Conservation (phyloP, 2,329 filamentous ascomycete species). For the Diplodia mutila region DNA sequence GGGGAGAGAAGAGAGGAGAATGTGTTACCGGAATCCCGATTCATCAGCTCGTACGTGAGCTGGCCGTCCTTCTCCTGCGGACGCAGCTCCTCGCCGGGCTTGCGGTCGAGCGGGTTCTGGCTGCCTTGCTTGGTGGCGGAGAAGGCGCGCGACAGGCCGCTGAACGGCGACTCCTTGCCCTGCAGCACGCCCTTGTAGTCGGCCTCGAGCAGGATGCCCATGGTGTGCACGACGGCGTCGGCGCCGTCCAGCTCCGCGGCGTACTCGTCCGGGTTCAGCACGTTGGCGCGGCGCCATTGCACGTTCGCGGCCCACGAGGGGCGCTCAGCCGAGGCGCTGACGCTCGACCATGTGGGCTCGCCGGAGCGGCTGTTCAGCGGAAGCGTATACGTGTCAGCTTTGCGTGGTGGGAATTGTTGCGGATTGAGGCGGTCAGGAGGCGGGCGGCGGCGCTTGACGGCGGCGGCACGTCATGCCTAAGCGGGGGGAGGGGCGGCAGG, state of each 20-base stretch:
- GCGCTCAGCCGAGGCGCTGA: conserved; percentile 71
- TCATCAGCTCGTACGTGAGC: conserved; percentile 96
- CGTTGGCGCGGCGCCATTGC: conserved; percentile 84
- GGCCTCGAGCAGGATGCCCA: conserved; percentile 94
- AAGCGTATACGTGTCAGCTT: conserved; percentile 12
- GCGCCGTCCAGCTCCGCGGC: conserved; percentile 73
- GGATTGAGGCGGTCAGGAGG: conserved; percentile 21
- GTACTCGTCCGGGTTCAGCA: conserved; percentile 82
- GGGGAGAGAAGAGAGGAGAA: background rate
- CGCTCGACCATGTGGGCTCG: conserved; percentile 79
- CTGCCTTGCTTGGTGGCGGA: conserved; percentile 64
- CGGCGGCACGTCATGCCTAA: conserved; percentile 20
- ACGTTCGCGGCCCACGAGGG: conserved; percentile 84
- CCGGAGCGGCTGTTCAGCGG: conserved; percentile 73
- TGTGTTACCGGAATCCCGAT: conserved; percentile 70
- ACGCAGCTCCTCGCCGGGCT: conserved; percentile 61
- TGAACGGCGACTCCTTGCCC: conserved; percentile 79
- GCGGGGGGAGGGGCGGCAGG: background rate
- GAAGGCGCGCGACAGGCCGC: conserved; percentile 79
- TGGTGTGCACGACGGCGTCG: conserved; percentile 86
- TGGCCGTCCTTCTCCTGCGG: conserved; percentile 71
- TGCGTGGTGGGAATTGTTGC: background rate
- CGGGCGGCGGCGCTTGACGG: conserved; percentile 16
- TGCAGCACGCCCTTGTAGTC: conserved; percentile 94
- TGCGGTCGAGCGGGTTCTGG: conserved; percentile 70